Base-by-base conservation (phyloP, 441 rosid genomes). In the Bruguiera hainesii region DNA sequence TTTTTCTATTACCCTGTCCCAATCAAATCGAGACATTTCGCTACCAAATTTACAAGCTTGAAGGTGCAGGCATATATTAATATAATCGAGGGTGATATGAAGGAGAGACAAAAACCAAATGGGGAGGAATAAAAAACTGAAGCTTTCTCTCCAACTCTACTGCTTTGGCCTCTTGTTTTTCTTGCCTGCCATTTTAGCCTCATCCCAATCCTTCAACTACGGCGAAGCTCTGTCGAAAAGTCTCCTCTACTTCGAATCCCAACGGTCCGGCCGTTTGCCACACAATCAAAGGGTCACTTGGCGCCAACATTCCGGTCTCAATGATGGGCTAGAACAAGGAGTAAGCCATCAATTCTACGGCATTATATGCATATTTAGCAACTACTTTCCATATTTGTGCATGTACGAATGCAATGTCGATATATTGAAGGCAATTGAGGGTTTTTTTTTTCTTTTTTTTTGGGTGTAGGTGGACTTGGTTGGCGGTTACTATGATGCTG, bases 401-500 rank as follows among this genome's bases (percentile, higher is more conserved):
- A 18, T 19, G 2, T 18, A 23, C 28, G 2, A 19, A 1, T 66
- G 11, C n/a, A 11, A 18, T 42, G 16, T 19, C 7, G 19, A 20
- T 42, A 29, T 37, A 29, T n/a, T 1, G 9, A 33, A 33, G 37
- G 6, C 37, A 33, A 33, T 8, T 1, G 37, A 10, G 9, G 2
- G 0, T 8, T 1, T 7, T 1, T 33, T 1, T 7, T 1, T 33
- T 7, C 7, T 33, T 33, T 7, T 31, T 5, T 0, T 28, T 33
- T 33, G 1, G 37, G 48, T 56, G 67, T 61, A 89, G 98, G 97
- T 87, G 75, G 98, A 93, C 74, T 80, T 93, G 79, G 97, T 93
- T 3, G 98, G 98, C 73, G 98, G 98, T 5, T 93, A 93, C 74
- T 85, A 90, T 23, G 98, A 93, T 21, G 97, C 98, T 15, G 97